Percentiles rank a stretch among this genome's conserved stretches.
Conservation (phyloP, 768 basidiomycete species). For the Termitomyces sp. region DNA sequence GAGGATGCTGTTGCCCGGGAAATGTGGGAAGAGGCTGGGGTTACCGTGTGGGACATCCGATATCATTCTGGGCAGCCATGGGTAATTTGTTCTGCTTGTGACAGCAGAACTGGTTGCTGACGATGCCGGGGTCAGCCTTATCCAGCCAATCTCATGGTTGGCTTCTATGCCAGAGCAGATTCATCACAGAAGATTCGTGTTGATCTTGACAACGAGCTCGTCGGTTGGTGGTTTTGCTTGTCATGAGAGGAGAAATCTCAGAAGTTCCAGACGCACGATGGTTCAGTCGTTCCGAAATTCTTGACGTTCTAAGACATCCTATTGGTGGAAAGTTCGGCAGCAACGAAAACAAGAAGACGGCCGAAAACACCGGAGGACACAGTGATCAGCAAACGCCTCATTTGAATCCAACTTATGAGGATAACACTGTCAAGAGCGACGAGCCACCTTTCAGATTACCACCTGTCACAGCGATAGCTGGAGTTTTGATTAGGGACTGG, state of each 20-base stretch:
- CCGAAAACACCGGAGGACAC: constrained; percentile 35
- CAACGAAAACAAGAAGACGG: constrained; percentile 48
- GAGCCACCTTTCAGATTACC: constrained; percentile 72
- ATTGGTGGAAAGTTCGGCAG: constrained; percentile 46
- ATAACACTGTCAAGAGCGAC: constrained; percentile 22
- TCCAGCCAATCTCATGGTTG: constrained; percentile 88
- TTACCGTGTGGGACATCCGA: constrained; percentile 76
- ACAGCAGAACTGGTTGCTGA: neutral
- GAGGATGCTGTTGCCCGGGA: constrained; percentile 93
- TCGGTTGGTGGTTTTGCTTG: constrained; percentile 45
- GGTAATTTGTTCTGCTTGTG: constrained; percentile 37
- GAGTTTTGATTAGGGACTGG: constrained; percentile 85
- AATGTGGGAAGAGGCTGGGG: constrained; percentile 94
- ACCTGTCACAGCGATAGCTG: constrained; percentile 73
- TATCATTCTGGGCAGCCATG: constrained; percentile 90
- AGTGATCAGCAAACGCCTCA: constrained; percentile 16
- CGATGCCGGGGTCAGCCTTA: constrained; percentile 57
- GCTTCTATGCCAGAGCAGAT: constrained; percentile 81
- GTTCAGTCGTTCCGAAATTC: constrained; percentile 77
- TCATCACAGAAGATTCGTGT: constrained; percentile 67
- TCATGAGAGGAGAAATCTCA: neutral
- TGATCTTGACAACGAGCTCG: constrained; percentile 95
- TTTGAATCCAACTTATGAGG: constrained; percentile 13
- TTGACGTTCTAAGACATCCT: constrained; percentile 54
- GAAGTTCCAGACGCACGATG: constrained; percentile 71